Evolutionary conservation across 2,329 filamentous ascomycete genomes (phyloP).

Genomic region (Cercospora sp.): DNA sequence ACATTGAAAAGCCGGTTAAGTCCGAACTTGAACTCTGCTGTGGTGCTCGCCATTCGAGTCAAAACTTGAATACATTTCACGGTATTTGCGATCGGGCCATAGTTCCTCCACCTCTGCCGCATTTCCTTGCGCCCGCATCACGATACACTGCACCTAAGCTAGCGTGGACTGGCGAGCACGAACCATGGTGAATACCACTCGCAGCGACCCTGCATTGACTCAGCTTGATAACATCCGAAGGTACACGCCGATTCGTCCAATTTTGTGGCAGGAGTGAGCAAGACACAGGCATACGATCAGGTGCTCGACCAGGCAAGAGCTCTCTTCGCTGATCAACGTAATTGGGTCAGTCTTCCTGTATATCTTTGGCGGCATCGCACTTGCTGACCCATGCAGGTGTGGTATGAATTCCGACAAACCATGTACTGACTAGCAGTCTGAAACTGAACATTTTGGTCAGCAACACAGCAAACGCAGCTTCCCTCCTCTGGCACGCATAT

Average conservation of each 20-base stretch:
- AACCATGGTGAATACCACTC: constrained; percentile 16
- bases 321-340: constrained; percentile 70
- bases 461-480: constrained; percentile 74
- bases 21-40: not conserved
- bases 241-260: constrained; percentile 79
- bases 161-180: not conserved
- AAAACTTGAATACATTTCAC: not conserved
- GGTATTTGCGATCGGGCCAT: not conserved
- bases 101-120: not conserved
- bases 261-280: constrained; percentile 66
- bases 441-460: constrained; percentile 43
- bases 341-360: constrained; percentile 64
- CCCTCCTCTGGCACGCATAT: constrained; percentile 77
- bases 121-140: not conserved
- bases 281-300: constrained; percentile 72
- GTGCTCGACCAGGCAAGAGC: constrained; percentile 69
- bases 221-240: constrained; percentile 38
- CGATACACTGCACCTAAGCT: not conserved
- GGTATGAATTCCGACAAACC: constrained; percentile 16
- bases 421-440: not conserved
- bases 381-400: constrained; percentile 18
- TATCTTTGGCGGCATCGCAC: not conserved
- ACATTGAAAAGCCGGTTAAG: not conserved
- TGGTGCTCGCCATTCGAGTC: not conserved
- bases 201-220: not conserved